Evolutionary conservation across 2,329 filamentous ascomycete species (phyloP).

Genomic region (Metarhizium robertsii): DNA sequence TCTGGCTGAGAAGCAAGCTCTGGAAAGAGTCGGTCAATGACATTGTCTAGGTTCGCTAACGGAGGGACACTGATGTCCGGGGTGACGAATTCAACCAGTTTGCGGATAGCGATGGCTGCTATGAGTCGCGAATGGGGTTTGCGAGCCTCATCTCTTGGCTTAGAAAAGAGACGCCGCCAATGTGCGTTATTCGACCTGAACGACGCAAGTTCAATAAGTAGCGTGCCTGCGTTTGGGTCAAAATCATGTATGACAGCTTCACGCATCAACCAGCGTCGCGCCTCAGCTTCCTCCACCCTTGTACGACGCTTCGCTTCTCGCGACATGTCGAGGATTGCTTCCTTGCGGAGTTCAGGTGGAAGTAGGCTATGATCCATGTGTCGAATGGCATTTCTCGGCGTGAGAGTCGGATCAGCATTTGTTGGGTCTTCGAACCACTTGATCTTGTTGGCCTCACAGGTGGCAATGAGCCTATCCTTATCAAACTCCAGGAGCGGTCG

Average conservation of each 20-base stretch:
- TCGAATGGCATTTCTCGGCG: conserved; percentile 72
- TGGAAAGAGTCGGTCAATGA: conserved; percentile 40
- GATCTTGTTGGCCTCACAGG: conserved; percentile 59
- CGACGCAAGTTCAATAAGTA: conserved; percentile 35
- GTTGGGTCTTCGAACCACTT: conserved; percentile 80
- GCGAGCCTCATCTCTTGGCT: conserved; percentile 16
- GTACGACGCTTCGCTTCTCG: conserved; percentile 37
- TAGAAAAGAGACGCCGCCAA: conserved; percentile 12
- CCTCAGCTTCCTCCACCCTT: conserved; percentile 38
- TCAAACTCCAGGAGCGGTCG: conserved; percentile 62
- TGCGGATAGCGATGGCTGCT: conserved; percentile 37
- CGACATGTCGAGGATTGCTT: conserved; percentile 53
- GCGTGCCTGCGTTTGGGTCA: conserved; percentile 37
- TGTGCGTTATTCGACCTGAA: conserved; percentile 10
- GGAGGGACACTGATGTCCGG: conserved; percentile 36
- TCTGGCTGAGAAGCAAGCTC: conserved; percentile 20
- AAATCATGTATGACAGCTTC: conserved; percentile 37
- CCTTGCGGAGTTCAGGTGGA: conserved; percentile 60
- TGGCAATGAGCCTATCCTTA: conserved; percentile 65
- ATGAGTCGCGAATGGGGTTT: conserved; percentile 30
- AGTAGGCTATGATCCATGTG: conserved; percentile 51
- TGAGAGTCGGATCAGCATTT: conserved; percentile 69
- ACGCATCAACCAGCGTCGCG: conserved; percentile 42
- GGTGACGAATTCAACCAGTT: conserved; percentile 39
- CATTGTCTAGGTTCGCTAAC: conserved; percentile 33